Evolutionary conservation across 495 filamentous ascomycete species (phyloP).

Genomic region (Chlorociboria aeruginascens): DNA sequence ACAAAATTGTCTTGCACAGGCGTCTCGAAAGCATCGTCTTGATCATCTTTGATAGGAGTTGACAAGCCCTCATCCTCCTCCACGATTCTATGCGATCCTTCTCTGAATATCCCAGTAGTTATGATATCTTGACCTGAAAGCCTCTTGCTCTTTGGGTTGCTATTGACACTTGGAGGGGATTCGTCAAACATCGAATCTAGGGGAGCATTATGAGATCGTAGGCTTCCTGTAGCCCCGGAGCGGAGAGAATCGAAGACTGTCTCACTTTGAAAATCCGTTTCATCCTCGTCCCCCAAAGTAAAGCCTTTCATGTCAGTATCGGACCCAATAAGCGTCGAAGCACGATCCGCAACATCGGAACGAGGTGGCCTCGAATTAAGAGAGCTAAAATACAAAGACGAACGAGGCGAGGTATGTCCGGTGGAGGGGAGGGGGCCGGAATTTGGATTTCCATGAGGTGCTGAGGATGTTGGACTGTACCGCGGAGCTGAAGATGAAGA

Average conservation of each 20-base stretch:
- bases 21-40: slow-evolving; percentile 13
- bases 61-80: slow-evolving; percentile 53
- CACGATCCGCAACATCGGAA: slow-evolving; percentile 40
- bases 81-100: slow-evolving; percentile 42
- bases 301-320: slow-evolving; percentile 68
- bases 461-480: slow-evolving; percentile 20
- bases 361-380: slow-evolving; percentile 5
- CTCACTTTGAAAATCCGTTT: slow-evolving; percentile 77
- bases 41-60: slow-evolving; percentile 37
- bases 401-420: slow-evolving; percentile 3
- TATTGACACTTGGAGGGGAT: slow-evolving; percentile 35
- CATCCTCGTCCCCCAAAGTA: slow-evolving; percentile 70
- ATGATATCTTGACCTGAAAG: slow-evolving; percentile 16
- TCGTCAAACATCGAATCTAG: slow-evolving; percentile 86
- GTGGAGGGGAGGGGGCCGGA: slow-evolving; percentile 9
- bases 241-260: slow-evolving; percentile 86
- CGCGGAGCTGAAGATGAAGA: slow-evolving; percentile 25
- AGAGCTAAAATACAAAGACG: slow-evolving; percentile 5
- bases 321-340: slow-evolving; percentile 73
- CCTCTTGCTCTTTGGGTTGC: slow-evolving; percentile 13
- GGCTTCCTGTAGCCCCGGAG: slow-evolving; percentile 58
- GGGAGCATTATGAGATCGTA: slow-evolving; percentile 40
- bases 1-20: slow-evolving; percentile 5
- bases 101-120: slow-evolving; percentile 26
- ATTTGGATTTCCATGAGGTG: slow-evolving; percentile 9